These are phyloP conservation scores for Phaeoacremonium minimum DNA, from an alignment of 2,329 filamentous ascomycete species.

Conservation along the genomic window DNA sequence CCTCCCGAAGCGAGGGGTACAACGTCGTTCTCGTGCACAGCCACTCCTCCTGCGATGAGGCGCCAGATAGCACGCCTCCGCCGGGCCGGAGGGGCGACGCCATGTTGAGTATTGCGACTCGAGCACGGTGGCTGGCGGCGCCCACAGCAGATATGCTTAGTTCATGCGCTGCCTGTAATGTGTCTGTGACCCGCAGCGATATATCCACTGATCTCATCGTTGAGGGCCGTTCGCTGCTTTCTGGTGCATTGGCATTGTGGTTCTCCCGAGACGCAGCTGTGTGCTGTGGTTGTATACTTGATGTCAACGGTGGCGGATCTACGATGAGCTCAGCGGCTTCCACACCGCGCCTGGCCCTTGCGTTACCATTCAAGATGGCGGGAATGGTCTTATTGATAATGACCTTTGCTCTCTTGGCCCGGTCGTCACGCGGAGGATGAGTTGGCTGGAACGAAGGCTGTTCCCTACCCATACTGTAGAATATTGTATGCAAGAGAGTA, in stretches of 20 bases:
- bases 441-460: no score
- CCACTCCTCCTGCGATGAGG: constrained; percentile 57
- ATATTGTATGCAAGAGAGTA: no score
- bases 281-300: no score
- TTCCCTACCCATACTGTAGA: no score
- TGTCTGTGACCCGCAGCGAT: constrained; percentile 43
- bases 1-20: constrained; percentile 51
- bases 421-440: constrained; percentile 18
- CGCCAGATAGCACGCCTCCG: constrained; percentile 56
- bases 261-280: background rate
- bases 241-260: background rate
- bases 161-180: constrained; percentile 43
- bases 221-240: no score
- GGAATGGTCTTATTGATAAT: constrained; percentile 59
- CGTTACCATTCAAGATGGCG: constrained; percentile 44
- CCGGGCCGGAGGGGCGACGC: constrained; percentile 57
- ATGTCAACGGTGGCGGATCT: constrained; percentile 17
- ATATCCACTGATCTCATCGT: no score
- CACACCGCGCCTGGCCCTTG: constrained; percentile 50
- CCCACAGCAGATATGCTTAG: constrained; percentile 7
- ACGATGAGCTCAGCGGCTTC: constrained; percentile 45
- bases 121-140: no score
- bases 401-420: constrained; percentile 49
- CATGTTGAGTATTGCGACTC: constrained; percentile 58
- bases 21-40: constrained; percentile 59